phyloP scores from a whole-genome alignment of 495 filamentous ascomycete species.

The Neurospora sp. region DNA sequence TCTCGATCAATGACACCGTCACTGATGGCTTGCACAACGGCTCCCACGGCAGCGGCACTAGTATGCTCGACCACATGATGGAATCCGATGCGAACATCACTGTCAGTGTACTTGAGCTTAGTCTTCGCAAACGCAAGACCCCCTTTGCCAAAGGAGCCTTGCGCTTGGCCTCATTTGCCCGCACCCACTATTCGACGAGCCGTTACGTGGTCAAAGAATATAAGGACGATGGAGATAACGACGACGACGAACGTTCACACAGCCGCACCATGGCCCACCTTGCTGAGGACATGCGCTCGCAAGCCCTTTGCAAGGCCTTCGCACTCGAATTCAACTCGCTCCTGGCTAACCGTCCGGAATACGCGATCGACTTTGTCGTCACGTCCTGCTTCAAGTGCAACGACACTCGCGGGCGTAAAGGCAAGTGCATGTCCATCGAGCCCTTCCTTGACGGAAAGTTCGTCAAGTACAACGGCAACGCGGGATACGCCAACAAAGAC shows the following conservation, averaged over 20 bases:
- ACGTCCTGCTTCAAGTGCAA: conserved; percentile 17
- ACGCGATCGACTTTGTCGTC: conserved; percentile 26
- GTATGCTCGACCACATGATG: conserved; percentile 20
- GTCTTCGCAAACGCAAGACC: conserved; percentile 13
- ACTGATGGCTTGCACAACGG: neutral
- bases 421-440: conserved; percentile 18
- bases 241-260: neutral
- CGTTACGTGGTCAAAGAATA: conserved; percentile 25
- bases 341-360: neutral
- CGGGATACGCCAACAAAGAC: conserved; percentile 21
- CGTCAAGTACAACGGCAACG: conserved; percentile 32
- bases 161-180: conserved; percentile 22
- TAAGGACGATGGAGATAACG: conserved; percentile 2
- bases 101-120: conserved; percentile 15
- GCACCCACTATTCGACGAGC: conserved; percentile 13
- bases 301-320: conserved; percentile 29
- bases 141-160: conserved; percentile 25
- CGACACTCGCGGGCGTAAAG: neutral
- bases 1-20: conserved; percentile 13
- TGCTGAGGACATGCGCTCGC: conserved; percentile 25
- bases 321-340: conserved; percentile 32
- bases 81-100: conserved; percentile 15
- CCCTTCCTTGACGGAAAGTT: conserved; percentile 24
- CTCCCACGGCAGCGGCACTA: neutral
- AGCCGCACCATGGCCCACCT: conserved; percentile 13